These are phyloP conservation scores for Lachancea lanzarotensis DNA, from an alignment of 805 yeast species.

Conservation along the genomic window DNA sequence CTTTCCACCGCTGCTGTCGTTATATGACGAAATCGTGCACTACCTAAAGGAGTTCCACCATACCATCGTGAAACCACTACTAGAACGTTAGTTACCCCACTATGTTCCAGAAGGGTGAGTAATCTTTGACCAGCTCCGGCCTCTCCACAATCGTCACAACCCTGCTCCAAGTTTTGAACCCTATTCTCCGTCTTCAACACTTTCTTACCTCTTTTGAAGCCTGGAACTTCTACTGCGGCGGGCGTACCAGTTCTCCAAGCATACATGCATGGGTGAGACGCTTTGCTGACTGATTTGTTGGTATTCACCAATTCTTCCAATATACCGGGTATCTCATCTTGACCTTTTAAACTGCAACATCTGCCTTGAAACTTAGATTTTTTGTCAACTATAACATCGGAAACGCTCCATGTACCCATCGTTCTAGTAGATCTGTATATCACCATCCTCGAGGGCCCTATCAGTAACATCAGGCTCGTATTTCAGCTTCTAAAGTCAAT, in stretches of 20 bases:
- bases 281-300: slow-evolving; percentile 46
- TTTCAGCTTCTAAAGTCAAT: not conserved
- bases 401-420: slow-evolving; percentile 34
- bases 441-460: not conserved
- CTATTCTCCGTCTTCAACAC: slow-evolving; percentile 7
- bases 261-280: slow-evolving; percentile 65
- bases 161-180: slow-evolving; percentile 39
- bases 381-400: slow-evolving; percentile 38
- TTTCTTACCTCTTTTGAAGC: slow-evolving; percentile 8
- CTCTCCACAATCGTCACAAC: slow-evolving; percentile 66
- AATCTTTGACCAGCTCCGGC: slow-evolving; percentile 63
- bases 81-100: slow-evolving; percentile 46
- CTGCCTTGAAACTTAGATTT: slow-evolving; percentile 68
- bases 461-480: not conserved
- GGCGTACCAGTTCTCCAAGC: slow-evolving; percentile 58
- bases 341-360: slow-evolving; percentile 36
- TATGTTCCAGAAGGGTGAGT: slow-evolving; percentile 45
- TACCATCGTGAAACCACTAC: slow-evolving; percentile 77
- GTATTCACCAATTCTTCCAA: slow-evolving; percentile 37
- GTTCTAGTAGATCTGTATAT: not conserved
- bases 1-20: slow-evolving; percentile 50
- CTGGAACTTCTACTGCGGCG: slow-evolving; percentile 5
- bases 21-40: slow-evolving; percentile 64
- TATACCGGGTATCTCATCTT: slow-evolving; percentile 38
- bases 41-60: slow-evolving; percentile 71